Conservation (phyloP, 2,329 filamentous ascomycete species). For the Paecilomyces sp. region DNA sequence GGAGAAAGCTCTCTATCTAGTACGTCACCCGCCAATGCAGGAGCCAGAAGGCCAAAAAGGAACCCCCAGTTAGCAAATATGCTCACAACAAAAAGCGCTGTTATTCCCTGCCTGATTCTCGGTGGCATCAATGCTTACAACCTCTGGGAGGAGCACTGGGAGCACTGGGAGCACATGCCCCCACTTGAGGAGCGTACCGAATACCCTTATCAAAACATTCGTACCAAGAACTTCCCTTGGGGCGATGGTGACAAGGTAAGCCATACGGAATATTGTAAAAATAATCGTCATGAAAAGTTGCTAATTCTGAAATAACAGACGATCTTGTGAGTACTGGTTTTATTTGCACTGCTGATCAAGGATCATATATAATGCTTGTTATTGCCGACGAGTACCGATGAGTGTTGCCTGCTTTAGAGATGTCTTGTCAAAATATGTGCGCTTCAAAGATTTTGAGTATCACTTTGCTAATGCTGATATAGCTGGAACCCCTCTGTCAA, state of each 20-base stretch:
- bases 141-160: slow-evolving; percentile 95
- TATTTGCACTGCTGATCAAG: neutral
- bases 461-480: slow-evolving; percentile 13
- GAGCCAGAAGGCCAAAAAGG: neutral
- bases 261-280: slow-evolving; percentile 7
- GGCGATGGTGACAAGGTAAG: slow-evolving; percentile 90
- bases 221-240: slow-evolving; percentile 91
- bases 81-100: slow-evolving; percentile 50
- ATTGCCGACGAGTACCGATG: neutral
- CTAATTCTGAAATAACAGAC: slow-evolving; percentile 40
- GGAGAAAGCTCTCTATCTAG: slow-evolving; percentile 95
- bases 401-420: neutral
- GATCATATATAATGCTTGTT: neutral
- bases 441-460: neutral
- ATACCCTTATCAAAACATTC: slow-evolving; percentile 97
- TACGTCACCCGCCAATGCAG: slow-evolving; percentile 47
- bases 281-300: slow-evolving; percentile 4
- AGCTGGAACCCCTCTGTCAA: slow-evolving; percentile 96
- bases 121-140: slow-evolving; percentile 76
- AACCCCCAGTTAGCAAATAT: slow-evolving; percentile 1
- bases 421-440: neutral
- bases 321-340: slow-evolving; percentile 51
- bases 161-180: slow-evolving; percentile 80
- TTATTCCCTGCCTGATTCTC: slow-evolving; percentile 65
- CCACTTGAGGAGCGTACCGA: slow-evolving; percentile 85